These are phyloP conservation scores for Pythium myriotylum DNA, from an alignment of 352 stramenopile genomes.

Conservation along the genomic window DNA sequence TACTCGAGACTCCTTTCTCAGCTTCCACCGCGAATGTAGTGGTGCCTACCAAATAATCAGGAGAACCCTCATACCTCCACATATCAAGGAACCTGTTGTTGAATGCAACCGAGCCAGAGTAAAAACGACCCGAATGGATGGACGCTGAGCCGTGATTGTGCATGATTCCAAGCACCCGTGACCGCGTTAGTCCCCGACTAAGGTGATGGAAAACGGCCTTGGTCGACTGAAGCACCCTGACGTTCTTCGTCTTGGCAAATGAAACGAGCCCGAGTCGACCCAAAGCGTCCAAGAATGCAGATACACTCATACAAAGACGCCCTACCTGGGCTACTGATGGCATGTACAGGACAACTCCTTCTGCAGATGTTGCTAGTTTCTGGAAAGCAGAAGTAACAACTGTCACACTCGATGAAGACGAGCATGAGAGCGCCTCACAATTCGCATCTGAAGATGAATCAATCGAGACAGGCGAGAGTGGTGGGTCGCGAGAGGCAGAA, in stretches of 20 bases:
- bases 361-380: slow-evolving; percentile 42
- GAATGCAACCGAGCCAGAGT: slow-evolving; percentile 73
- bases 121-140: slow-evolving; percentile 72
- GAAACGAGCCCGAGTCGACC: slow-evolving; percentile 56
- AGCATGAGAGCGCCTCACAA: slow-evolving; percentile 4
- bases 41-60: slow-evolving; percentile 63
- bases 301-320: slow-evolving; percentile 67
- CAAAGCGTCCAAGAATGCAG: slow-evolving; percentile 67
- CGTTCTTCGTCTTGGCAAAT: slow-evolving; percentile 44
- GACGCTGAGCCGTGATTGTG: slow-evolving; percentile 67
- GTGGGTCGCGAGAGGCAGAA: neutral
- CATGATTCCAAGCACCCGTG: slow-evolving; percentile 65
- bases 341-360: slow-evolving; percentile 51
- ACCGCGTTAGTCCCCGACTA: slow-evolving; percentile 63
- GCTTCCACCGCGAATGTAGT: neutral
- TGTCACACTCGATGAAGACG: slow-evolving; percentile 5
- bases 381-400: slow-evolving; percentile 37
- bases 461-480: neutral
- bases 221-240: slow-evolving; percentile 64
- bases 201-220: slow-evolving; percentile 81
- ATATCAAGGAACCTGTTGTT: slow-evolving; percentile 83
- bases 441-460: neutral
- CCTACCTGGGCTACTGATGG: slow-evolving; percentile 55
- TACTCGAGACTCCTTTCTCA: neutral
- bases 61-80: slow-evolving; percentile 79